Percentiles rank a stretch among this genome's conserved stretches.
Conservation (phyloP, 768 basidiomycete species). For the Lenzites betulinus region DNA sequence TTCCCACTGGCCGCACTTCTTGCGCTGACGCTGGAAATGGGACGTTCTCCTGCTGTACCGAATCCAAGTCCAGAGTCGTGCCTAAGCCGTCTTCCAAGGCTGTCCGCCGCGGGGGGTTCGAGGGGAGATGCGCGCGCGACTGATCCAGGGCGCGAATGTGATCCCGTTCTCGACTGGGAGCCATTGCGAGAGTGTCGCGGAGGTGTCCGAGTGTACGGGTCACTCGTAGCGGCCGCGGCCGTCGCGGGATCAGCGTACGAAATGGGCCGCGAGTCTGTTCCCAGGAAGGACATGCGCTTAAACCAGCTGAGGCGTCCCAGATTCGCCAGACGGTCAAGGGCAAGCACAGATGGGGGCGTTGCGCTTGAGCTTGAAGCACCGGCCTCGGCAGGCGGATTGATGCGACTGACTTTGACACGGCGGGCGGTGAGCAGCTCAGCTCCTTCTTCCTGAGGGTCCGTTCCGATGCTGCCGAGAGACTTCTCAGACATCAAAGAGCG, state of each 20-base stretch:
- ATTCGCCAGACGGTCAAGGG: constrained; percentile 47
- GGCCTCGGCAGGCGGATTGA: constrained; percentile 20
- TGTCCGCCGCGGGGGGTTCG: constrained; percentile 5
- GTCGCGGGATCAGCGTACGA: constrained; percentile 1
- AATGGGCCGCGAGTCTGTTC: constrained; percentile 9
- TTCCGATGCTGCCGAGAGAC: constrained; percentile 29
- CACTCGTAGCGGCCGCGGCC: constrained; percentile 9
- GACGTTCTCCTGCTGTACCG: constrained; percentile 38
- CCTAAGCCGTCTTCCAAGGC: constrained; percentile 7
- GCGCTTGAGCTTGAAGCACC: constrained; percentile 23
- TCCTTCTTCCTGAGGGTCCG: constrained; percentile 41
- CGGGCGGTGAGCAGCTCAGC: constrained; percentile 55
- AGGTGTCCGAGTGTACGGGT: constrained; percentile 31
- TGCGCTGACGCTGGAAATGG: constrained; percentile 58
- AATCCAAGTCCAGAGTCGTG: constrained; percentile 22
- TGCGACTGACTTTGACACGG: constrained; percentile 42
- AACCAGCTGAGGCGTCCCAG: constrained; percentile 65
- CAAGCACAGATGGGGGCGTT: constrained; percentile 33
- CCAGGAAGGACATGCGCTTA: constrained; percentile 35
- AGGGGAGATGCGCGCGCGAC: constrained; percentile 17
- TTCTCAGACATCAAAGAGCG: constrained; percentile 32
- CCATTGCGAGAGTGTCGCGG: constrained; percentile 29
- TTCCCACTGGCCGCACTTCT: constrained; percentile 48
- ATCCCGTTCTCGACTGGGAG: constrained; percentile 25
- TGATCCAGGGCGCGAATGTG: constrained; percentile 22